Conservation (phyloP, 2,329 filamentous ascomycete species). For the Colletotrichum scovillei region DNA sequence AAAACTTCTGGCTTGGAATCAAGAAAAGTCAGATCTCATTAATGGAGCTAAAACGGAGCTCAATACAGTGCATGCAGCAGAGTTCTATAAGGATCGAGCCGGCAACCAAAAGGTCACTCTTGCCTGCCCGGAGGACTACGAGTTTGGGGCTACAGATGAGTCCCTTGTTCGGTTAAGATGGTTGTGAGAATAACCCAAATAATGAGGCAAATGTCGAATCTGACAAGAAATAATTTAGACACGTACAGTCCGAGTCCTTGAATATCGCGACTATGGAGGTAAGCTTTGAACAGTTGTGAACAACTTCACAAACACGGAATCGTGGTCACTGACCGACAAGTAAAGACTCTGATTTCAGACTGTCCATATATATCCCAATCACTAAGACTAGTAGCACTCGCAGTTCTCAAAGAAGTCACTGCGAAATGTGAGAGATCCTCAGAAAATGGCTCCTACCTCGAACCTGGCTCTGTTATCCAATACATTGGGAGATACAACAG, state of each 20-base stretch:
- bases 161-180: not conserved
- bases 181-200: not conserved
- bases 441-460: not conserved
- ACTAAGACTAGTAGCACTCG: conserved; percentile 1
- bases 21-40: not conserved
- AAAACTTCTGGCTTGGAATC: not conserved
- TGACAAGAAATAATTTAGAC: not conserved
- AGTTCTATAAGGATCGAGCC: conserved; percentile 17
- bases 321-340: not conserved
- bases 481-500: conserved; percentile 12
- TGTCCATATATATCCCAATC: conserved; percentile 2
- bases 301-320: not conserved
- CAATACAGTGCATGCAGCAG: conserved; percentile 5
- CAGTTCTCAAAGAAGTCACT: conserved; percentile 1
- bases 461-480: conserved; percentile 7
- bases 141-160: not conserved
- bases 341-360: not conserved
- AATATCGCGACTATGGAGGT: conserved; percentile 1
- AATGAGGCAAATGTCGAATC: not conserved
- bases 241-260: not conserved
- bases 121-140: not conserved
- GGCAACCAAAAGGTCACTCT: conserved; percentile 10
- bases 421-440: not conserved
- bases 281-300: conserved; percentile 1
- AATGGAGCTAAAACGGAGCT: not conserved